Conservation (phyloP, 208 protist species). For the Acanthamoeba sp. region DNA sequence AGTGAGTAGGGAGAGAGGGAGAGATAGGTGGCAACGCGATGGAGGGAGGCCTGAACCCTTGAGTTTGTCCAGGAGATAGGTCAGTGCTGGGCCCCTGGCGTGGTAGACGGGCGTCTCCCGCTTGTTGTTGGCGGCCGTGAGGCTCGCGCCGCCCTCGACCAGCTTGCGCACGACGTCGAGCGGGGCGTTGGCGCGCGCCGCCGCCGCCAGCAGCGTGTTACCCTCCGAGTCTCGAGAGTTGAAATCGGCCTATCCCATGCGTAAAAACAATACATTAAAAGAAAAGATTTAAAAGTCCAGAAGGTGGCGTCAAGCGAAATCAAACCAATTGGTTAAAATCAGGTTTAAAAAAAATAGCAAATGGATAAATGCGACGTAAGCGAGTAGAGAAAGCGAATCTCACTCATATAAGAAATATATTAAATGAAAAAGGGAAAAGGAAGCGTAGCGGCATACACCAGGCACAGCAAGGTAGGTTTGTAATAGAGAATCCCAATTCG, state of each 20-base stretch:
- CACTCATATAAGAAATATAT: too few species aligned
- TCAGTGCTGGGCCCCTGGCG: not conserved
- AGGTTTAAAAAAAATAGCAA: too few species aligned
- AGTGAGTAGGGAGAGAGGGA: not conserved
- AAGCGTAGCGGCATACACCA: not conserved
- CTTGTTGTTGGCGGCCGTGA: not conserved
- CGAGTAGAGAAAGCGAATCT: too few species aligned
- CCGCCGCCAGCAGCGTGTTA: not conserved
- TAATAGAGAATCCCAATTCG: not conserved
- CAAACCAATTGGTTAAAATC: too few species aligned
- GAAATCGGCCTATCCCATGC: not conserved
- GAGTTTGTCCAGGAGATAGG: constrained; percentile 2
- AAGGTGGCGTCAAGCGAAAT: too few species aligned
- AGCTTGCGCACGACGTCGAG: constrained; percentile 33
- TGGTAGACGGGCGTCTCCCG: constrained; percentile 4
- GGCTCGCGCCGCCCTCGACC: constrained; percentile 14
- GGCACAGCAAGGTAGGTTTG: not conserved
- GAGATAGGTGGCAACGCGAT: not conserved
- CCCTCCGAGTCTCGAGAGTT: not conserved
- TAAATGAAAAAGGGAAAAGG: not conserved
- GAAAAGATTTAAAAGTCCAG: not conserved
- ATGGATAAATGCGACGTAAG: too few species aligned
- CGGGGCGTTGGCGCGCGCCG: not conserved
- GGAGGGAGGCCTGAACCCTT: not conserved
- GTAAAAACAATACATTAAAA: not conserved